Evolutionary conservation across 2,329 filamentous ascomycete genomes (phyloP), one percentile per base, ranked within the genome.

Genomic region (Ceratocystis harringtonii): DNA sequence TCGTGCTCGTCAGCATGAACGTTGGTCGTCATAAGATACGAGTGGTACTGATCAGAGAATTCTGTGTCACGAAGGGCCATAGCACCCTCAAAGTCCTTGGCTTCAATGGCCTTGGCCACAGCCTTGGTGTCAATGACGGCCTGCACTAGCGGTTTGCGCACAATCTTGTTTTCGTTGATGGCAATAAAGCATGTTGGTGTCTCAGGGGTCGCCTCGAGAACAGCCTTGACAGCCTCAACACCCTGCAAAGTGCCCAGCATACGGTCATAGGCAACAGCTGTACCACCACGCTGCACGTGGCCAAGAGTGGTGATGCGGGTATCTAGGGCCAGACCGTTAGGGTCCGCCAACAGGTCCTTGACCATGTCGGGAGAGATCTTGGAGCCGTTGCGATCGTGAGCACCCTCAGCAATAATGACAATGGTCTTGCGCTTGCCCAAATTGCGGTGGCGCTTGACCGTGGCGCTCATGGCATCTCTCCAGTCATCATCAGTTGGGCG

Each of bases 101-200:
- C 84, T 28, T 90, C 82, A 66, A 99, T 96, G 41, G 89, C 88
- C 70, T 83, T 82, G 15, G 90, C 84, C 0, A 97, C 90, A 65
- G 88, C 82, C 74, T 96, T 87, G 32, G 94, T 99, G 72, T 91
- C 84, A 60, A 83, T 78, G 10, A 99, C 94, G 1, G 94, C 92
- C 73, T 95, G 84, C 79, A 97, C 88, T 30, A 99, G 79, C 22
- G 91, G 88, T 71, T 92, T 91, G 65, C 92, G 85, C 69, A 91
- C 86, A 73, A 99, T 97, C 78, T 99, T 95, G 82, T 97, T 97
- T 79, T 99, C 94, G 69, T 87, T 92, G 70, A 99, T 92, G 70
- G 91, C 92, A 73, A 99, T 97, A 72, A 99, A 92, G 66, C 91
- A 92, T 61, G 91, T 96, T 65, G 90, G 89, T 0, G 89, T 92